Evolutionary conservation across 2,329 filamentous ascomycete species (phyloP), one percentile per base, ranked within the genome.

Genomic region (Trichoderma sp.): DNA sequence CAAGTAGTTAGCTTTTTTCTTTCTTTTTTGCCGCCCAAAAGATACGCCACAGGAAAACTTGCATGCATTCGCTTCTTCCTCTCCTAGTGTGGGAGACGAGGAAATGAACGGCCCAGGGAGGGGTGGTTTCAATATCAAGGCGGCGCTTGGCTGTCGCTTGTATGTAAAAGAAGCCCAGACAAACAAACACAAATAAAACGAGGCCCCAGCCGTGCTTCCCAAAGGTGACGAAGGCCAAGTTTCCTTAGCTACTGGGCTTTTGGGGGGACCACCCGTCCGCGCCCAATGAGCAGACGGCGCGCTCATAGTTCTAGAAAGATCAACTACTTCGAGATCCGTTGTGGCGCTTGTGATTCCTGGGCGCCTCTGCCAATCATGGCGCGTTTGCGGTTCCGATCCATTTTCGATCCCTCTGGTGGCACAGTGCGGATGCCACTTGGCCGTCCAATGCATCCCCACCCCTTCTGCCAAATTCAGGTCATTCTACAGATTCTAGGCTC

Each of bases 321-420:
- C 64, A 59, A 37, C 40, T 27, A 33, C 40, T 53, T 57, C 47
- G 65, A 61, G 47, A 40, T 68, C 65, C 53, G 56, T 61, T 61
- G 60, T 37, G 57, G 56, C 57, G 47, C 56, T 61, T 60, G 56
- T 59, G 33, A 40, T 27, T 21, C 21, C 31, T 57, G 35, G 60
- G 24, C 62, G 19, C 43, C 24, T 57, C 49, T 43, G 61, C 67
- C 43, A 63, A 64, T 64, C 67, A 65, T 27, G 40, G 52, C 53
- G 55, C 49, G 52, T 47, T 33, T 56, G 52, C 72, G 74, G 68
- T 77, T 78, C 75, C 77, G 78, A 75, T 77, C 75, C 72, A 74
- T 78, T 76, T 77, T 77, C 76, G 77, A 77, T 73, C 73, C 73
- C 72, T 77, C 75, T 70, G 75, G 68, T 37, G 35, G 58, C 55